Percentiles rank a stretch among this genome's conserved stretches.
Conservation (phyloP, 2,329 filamentous ascomycete genomes). For the Akanthomyces uredinophilus region DNA sequence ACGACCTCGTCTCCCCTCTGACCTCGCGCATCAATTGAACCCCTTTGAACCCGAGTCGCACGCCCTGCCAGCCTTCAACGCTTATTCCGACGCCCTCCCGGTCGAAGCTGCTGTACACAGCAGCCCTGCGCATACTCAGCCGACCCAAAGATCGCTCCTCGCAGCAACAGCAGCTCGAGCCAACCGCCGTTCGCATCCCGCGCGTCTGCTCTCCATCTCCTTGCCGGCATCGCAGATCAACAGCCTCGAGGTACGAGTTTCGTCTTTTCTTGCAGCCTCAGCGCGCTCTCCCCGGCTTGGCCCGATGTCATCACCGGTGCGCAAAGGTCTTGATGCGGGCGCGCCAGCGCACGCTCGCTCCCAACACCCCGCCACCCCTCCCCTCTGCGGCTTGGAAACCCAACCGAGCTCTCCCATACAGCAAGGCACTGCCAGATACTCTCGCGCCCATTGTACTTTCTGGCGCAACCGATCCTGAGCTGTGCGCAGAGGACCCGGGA, state of each 20-base stretch:
- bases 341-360: constrained; percentile 7
- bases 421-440: not conserved
- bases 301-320: not conserved
- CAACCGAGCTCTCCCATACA: not conserved
- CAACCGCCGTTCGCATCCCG: not conserved
- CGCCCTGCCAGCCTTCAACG: not conserved
- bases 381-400: constrained; percentile 7
- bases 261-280: not conserved
- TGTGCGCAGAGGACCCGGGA: constrained; percentile 1
- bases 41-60: not conserved
- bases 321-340: not conserved
- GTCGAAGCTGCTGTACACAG: not conserved
- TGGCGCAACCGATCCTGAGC: not conserved
- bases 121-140: constrained; percentile 4
- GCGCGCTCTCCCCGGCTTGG: not conserved
- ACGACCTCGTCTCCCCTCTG: not conserved
- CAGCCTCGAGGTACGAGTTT: not conserved
- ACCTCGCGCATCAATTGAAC: constrained; percentile 12
- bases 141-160: not conserved
- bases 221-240: not conserved
- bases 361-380: constrained; percentile 10
- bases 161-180: not conserved
- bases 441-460: not conserved
- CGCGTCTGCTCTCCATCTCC: not conserved
- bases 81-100: constrained; percentile 8